phyloP scores from a whole-genome alignment of 306 rosid species.

The Senna siamea region DNA sequence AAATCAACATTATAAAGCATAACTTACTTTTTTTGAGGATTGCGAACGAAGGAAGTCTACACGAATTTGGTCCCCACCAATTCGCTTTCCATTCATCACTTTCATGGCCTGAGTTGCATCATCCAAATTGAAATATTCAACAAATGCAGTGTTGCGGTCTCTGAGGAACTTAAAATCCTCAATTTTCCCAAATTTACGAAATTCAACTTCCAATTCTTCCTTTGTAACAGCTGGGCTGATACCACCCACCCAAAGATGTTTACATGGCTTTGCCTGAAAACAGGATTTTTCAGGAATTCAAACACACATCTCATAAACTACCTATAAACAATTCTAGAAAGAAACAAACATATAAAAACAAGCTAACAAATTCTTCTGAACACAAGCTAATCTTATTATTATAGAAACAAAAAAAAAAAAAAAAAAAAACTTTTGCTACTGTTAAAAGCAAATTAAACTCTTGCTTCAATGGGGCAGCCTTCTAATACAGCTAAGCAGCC shows the following conservation, averaged over 20 bases:
- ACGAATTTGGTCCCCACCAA: constrained; percentile 91
- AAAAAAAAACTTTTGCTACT: neutral
- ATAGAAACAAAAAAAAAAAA: no score
- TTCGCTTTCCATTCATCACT: constrained; percentile 82
- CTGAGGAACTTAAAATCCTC: constrained; percentile 86
- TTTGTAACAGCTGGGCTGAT: constrained; percentile 77
- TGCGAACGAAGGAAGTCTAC: constrained; percentile 93
- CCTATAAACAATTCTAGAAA: neutral
- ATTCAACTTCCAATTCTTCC: constrained; percentile 85
- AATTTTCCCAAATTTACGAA: constrained; percentile 79
- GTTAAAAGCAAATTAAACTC: neutral
- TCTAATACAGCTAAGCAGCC: no score
- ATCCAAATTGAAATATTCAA: constrained; percentile 80
- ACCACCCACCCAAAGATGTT: constrained; percentile 96
- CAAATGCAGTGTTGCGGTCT: constrained; percentile 87
- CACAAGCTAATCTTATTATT: no score
- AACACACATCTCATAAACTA: constrained; percentile 12
- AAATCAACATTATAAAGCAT: constrained; percentile 30
- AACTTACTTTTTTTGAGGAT: constrained; percentile 68
- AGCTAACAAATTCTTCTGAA: no score
- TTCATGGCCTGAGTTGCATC: constrained; percentile 92
- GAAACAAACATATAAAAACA: neutral
- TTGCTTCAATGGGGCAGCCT: neutral
- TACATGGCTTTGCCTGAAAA: constrained; percentile 87
- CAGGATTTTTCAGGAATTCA: constrained; percentile 33